Evolutionary conservation across 2,329 filamentous ascomycete genomes (phyloP), one percentile per base, ranked within the genome.

Genomic region (Pseudocercospora cruenta): DNA sequence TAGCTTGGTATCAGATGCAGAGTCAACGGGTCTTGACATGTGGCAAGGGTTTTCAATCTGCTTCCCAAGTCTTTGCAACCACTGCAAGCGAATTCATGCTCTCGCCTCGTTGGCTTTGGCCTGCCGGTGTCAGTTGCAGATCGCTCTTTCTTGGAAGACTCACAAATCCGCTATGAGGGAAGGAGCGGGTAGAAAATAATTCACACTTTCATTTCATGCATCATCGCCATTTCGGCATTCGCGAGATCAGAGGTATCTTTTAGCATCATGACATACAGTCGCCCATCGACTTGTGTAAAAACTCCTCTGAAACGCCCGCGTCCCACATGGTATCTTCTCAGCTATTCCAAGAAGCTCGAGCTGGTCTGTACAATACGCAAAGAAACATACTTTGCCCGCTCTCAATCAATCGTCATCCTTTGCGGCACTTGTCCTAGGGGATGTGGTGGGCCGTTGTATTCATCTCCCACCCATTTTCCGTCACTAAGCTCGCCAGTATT

Each of bases 381-480:
- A 58, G 33, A 16, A 43, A 58, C 1, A 21, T 26, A 22, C n/a
- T 58, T 31, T 28, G 43, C 24, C 19, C 6, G 39, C 39, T 43
- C 39, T 58, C 55, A 84, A 72, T 84, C 82, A 72, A 84, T 84
- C 61, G 81, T 82, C 82, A 84, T 84, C 65, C 76, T 68, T 45
- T 67, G 66, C 51, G 71, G 72, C 39, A 77, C 71, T 53, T 70
- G 68, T 31, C 74, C 75, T 49, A 78, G 67, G 19, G 71, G 72
- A 69, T 76, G 73, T 12, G 69, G 70, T 60, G 71, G 70, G 19
- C 68, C 67, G 22, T 71, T 71, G 62, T 68, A 69, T 26, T 70
- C 71, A 28, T 72, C 67, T 53, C 64, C 67, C 10, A 60, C 62
- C 67, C 70, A 74, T 26, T 71, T 71, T 14, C 70, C 67, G 26